Percentiles rank a stretch among this genome's conserved stretches.
These are phyloP conservation scores for Suillus placidus DNA, from an alignment of 768 basidiomycete genomes.

Conservation along the genomic window DNA sequence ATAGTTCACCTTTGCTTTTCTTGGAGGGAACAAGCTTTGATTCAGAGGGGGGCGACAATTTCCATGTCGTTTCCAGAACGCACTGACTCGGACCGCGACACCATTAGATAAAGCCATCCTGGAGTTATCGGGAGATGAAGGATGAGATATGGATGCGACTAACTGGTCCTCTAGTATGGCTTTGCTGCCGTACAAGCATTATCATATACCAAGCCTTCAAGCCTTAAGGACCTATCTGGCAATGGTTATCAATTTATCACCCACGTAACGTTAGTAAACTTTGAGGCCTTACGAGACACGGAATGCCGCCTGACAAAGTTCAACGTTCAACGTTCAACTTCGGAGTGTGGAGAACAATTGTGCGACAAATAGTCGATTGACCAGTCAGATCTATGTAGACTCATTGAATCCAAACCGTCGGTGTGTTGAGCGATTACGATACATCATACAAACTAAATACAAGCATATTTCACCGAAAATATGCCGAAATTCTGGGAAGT, in stretches of 20 bases:
- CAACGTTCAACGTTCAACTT: neutral
- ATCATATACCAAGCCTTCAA: too few relatives aligned
- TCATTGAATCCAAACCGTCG: neutral
- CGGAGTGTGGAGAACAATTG: neutral
- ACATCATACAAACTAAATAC: neutral
- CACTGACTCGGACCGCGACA: neutral
- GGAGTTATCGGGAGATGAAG: neutral
- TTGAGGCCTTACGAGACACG: neutral
- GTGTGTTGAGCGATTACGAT: neutral
- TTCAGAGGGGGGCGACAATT: neutral
- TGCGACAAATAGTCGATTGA: neutral
- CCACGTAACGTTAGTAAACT: neutral
- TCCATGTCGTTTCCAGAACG: neutral
- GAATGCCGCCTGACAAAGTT: constrained; percentile 1
- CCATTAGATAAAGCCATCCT: neutral
- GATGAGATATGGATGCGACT: neutral
- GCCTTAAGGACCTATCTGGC: neutral
- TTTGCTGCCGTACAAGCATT: neutral
- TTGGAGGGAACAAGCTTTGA: neutral
- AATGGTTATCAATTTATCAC: neutral
- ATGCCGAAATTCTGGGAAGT: neutral
- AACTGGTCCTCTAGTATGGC: neutral
- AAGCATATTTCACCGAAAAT: neutral
- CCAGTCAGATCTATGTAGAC: neutral
- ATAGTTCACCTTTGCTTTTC: neutral